A percentile compares a stretch with the other conserved stretches of the same genome.
phyloP scores from a whole-genome alignment of 164 flowering plant genomes.

The Brasenia schreberi region DNA sequence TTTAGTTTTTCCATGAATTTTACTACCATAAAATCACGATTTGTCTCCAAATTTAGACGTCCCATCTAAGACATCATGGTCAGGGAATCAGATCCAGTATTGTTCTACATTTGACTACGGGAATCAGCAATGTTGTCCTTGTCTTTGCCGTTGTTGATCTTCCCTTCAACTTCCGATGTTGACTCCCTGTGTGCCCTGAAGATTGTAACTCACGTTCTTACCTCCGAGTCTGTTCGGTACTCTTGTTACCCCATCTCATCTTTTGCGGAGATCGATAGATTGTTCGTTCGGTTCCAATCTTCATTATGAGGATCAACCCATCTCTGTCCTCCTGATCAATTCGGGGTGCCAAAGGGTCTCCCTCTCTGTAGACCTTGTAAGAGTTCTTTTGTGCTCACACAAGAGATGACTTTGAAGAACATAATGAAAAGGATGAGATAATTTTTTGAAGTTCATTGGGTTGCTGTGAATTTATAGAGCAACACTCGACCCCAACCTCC shows the following conservation, averaged over 20 bases:
- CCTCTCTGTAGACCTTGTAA: too few species aligned
- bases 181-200: slow-evolving; percentile 83
- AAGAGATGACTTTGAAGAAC: too few species aligned
- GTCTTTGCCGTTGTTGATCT: slow-evolving; percentile 53
- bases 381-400: too few species aligned
- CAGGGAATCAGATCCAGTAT: slow-evolving; percentile 49
- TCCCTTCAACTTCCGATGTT: slow-evolving; percentile 81
- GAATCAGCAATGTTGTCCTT: slow-evolving; percentile 43
- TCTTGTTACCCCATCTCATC: slow-evolving; percentile 84
- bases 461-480: too few species aligned
- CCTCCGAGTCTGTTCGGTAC: slow-evolving; percentile 68
- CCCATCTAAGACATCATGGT: slow-evolving; percentile 37
- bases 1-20: background rate
- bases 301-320: slow-evolving; percentile 23
- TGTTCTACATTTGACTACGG: slow-evolving; percentile 57
- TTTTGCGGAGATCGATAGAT: slow-evolving; percentile 60
- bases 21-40: background rate
- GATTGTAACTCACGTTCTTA: slow-evolving; percentile 49
- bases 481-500: too few species aligned
- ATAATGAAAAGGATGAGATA: too few species aligned
- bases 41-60: background rate
- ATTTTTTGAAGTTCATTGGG: too few species aligned
- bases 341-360: slow-evolving; percentile 99
- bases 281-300: slow-evolving; percentile 31
- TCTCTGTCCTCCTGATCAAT: slow-evolving; percentile 62